Conservation (phyloP, 768 basidiomycete species). For the Lactifluus hygrophoroides region DNA sequence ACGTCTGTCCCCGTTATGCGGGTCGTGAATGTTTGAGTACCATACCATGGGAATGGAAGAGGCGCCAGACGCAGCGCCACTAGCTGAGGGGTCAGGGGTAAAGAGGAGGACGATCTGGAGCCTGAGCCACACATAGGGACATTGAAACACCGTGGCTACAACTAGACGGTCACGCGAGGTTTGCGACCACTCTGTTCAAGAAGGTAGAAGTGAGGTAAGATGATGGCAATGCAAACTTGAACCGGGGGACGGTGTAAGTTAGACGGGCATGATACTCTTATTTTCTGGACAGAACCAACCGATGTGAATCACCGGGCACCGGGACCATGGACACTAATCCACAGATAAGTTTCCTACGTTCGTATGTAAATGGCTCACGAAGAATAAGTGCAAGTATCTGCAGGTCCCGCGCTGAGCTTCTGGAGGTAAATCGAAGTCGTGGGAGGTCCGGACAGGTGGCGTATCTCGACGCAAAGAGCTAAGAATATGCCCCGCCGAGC, state of each 20-base stretch:
- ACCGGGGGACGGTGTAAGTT: not conserved
- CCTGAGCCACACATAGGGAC: not conserved
- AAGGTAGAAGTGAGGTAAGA: not conserved
- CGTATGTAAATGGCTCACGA: not conserved
- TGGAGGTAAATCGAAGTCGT: not conserved
- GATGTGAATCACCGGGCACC: constrained; percentile 4
- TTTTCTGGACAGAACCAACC: not conserved
- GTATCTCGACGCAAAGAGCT: not conserved
- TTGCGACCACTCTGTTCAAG: not conserved
- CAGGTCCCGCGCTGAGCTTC: not conserved
- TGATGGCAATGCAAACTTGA: no score
- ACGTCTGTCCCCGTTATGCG: constrained; percentile 6
- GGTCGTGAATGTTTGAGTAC: constrained; percentile 22
- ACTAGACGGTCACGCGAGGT: not conserved
- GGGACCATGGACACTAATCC: not conserved
- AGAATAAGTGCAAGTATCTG: not conserved
- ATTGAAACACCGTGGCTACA: not conserved
- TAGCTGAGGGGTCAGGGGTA: not conserved
- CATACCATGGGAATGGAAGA: constrained; percentile 47
- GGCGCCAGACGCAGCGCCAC: constrained; percentile 23
- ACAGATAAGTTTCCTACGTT: not conserved
- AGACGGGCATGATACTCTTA: not conserved
- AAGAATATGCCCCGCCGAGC: no score
- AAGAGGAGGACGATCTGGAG: not conserved
- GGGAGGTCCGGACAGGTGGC: not conserved